Conservation (phyloP, 2,329 filamentous ascomycete species). For the Aspergillus melleus region DNA sequence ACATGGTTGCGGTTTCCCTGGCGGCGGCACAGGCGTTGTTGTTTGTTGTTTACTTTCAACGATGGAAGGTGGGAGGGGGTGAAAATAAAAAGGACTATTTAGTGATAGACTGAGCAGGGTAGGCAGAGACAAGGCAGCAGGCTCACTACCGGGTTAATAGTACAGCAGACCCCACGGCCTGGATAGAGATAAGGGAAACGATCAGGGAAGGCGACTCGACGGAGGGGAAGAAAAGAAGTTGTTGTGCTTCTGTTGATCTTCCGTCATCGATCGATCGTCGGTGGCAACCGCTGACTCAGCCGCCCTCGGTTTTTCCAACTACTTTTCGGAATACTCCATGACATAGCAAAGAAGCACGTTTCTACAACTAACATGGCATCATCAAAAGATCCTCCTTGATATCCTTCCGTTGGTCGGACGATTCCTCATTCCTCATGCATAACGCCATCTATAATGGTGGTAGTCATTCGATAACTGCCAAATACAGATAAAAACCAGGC, state of each 20-base stretch:
- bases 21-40: conserved; percentile 21
- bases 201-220: background rate
- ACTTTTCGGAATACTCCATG: too few relatives aligned
- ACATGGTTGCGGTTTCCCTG: conserved; percentile 45
- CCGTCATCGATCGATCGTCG: conserved; percentile 25
- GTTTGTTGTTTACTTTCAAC: conserved; percentile 18
- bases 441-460: too few relatives aligned
- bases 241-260: conserved; percentile 21
- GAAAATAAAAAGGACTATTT: conserved; percentile 5
- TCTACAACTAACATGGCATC: too few relatives aligned
- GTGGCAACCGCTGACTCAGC: conserved; percentile 21
- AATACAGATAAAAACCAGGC: too few relatives aligned
- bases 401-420: too few relatives aligned
- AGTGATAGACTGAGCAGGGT: background rate
- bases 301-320: background rate
- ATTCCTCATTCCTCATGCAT: too few relatives aligned
- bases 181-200: background rate
- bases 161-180: background rate
- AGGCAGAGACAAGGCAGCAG: background rate
- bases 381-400: too few relatives aligned
- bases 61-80: conserved; percentile 4
- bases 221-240: conserved; percentile 15
- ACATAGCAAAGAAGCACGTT: too few relatives aligned
- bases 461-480: too few relatives aligned
- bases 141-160: background rate